Conservation (phyloP, 2,329 filamentous ascomycete species). For the Aaosphaeria arxii region DNA sequence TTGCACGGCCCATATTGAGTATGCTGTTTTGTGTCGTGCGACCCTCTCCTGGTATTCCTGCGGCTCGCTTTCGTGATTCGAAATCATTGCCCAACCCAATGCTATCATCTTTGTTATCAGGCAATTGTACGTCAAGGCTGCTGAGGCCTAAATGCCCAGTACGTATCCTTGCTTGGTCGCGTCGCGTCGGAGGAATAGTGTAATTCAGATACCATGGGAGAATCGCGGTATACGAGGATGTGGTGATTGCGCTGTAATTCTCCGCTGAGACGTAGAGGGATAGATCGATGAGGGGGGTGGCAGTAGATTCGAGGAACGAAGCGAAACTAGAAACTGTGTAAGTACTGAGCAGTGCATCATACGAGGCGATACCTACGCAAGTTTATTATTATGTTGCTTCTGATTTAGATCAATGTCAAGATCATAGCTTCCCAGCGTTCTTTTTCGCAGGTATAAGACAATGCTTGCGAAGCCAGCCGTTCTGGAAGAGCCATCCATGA, state of each 20-base stretch:
- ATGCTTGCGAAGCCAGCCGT: slow-evolving; percentile 62
- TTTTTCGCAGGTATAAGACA: slow-evolving; percentile 51
- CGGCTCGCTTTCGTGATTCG: slow-evolving; percentile 35
- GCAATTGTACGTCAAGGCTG: slow-evolving; percentile 38
- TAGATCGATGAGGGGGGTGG: slow-evolving; percentile 77
- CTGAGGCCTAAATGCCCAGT: slow-evolving; percentile 54
- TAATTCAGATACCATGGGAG: slow-evolving; percentile 87
- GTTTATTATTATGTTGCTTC: slow-evolving; percentile 42
- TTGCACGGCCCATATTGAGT: slow-evolving; percentile 54
- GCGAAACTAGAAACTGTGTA: slow-evolving; percentile 37
- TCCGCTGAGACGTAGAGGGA: slow-evolving; percentile 86
- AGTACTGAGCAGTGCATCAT: not conserved
- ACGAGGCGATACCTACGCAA: slow-evolving; percentile 20
- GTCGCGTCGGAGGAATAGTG: slow-evolving; percentile 72
- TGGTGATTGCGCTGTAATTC: slow-evolving; percentile 76
- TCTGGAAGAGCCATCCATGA: slow-evolving; percentile 56
- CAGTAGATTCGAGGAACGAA: slow-evolving; percentile 71
- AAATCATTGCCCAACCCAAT: slow-evolving; percentile 33
- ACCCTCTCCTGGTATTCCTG: slow-evolving; percentile 34
- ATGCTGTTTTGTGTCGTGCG: slow-evolving; percentile 25
- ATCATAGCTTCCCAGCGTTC: slow-evolving; percentile 20
- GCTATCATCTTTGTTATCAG: slow-evolving; percentile 34
- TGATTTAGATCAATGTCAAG: slow-evolving; percentile 27
- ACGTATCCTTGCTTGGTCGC: slow-evolving; percentile 65
- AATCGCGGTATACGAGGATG: slow-evolving; percentile 75